phyloP scores from a whole-genome alignment of 2,329 filamentous ascomycete genomes.

The Ascochyta clinopodiicola region DNA sequence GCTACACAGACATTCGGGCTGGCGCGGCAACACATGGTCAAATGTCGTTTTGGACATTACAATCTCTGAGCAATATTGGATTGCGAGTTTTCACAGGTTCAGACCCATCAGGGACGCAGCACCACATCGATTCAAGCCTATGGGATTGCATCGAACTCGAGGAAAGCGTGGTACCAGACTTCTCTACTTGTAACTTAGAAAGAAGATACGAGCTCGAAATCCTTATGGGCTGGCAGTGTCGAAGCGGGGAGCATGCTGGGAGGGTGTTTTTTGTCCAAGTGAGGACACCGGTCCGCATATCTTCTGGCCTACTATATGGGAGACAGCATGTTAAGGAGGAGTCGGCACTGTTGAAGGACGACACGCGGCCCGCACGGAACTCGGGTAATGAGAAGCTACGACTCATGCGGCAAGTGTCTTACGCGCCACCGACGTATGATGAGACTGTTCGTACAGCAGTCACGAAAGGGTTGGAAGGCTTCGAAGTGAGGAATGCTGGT shows the following conservation, averaged over 20 bases:
- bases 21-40: constrained; percentile 7
- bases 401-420: too few relatives aligned
- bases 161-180: constrained; percentile 18
- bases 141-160: constrained; percentile 14
- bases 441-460: neutral
- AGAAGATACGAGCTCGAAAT: constrained; percentile 26
- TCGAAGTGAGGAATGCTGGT: neutral
- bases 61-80: constrained; percentile 21
- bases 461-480: neutral
- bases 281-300: constrained; percentile 16
- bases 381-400: too few relatives aligned
- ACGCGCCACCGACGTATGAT: neutral
- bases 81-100: constrained; percentile 4
- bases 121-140: constrained; percentile 1
- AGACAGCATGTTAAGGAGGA: neutral
- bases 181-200: constrained; percentile 19
- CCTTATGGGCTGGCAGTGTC: constrained; percentile 23
- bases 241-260: constrained; percentile 9
- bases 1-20: constrained; percentile 20
- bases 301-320: constrained; percentile 16
- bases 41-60: constrained; percentile 22
- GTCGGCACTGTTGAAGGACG: too few relatives aligned
- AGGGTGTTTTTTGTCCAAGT: constrained; percentile 22
- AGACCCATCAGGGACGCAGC: constrained; percentile 2
- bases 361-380: too few relatives aligned